Conservation (phyloP, 176 grass and related monocot species). For the Avena sativa region DNA sequence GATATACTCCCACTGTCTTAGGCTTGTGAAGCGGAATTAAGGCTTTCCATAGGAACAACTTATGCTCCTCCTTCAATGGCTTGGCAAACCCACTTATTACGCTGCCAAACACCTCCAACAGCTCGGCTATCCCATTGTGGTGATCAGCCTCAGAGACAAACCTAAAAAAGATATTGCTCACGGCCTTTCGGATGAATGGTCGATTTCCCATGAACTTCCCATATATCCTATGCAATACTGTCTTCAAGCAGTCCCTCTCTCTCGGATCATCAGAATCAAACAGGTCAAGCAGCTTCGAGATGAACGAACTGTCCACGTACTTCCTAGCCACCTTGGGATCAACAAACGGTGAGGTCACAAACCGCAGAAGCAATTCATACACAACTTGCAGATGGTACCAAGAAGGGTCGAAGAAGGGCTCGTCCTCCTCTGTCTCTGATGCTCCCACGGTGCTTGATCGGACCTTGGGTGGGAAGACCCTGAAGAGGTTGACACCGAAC, state of each 20-base stretch:
- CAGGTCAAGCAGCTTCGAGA: conserved; percentile 80
- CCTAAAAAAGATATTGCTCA: conserved; percentile 86
- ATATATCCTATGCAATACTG: conserved; percentile 76
- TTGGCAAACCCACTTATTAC: conserved; percentile 90
- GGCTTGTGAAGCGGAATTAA: conserved; percentile 86
- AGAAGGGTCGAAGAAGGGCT: conserved; percentile 86
- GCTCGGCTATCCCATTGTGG: conserved; percentile 87
- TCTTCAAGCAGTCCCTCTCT: conserved; percentile 89
- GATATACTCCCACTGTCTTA: conserved; percentile 74
- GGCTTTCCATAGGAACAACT: conserved; percentile 83
- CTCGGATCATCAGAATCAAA: conserved; percentile 97
- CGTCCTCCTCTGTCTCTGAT: conserved; percentile 86
- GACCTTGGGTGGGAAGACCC: conserved; percentile 87
- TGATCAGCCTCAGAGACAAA: conserved; percentile 79
- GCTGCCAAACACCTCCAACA: conserved; percentile 88
- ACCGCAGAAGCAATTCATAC: conserved; percentile 89
- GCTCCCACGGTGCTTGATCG: conserved; percentile 30
- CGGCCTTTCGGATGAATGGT: conserved; percentile 82
- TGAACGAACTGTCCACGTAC: conserved; percentile 76
- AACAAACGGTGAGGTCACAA: conserved; percentile 78
- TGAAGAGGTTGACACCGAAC: conserved; percentile 85
- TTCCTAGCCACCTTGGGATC: conserved; percentile 91
- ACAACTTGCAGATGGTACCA: conserved; percentile 95
- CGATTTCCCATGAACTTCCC: conserved; percentile 92
- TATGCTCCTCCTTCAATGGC: conserved; percentile 93